phyloP scores from a whole-genome alignment of 495 filamentous ascomycete species.

The Aspergillus sclerotiicarbonarius region DNA sequence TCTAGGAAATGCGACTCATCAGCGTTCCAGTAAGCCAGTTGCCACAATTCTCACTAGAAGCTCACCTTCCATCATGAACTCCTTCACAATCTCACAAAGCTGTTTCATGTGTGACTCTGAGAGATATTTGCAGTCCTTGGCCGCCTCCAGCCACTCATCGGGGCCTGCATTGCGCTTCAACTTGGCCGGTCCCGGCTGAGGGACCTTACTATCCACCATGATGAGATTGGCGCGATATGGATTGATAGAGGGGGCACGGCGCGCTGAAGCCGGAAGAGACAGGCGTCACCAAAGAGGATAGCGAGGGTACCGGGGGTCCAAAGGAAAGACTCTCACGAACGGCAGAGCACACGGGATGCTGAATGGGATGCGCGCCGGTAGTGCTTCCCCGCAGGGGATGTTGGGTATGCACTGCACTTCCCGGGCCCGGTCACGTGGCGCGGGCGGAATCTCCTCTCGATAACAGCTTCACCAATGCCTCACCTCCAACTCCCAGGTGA shows the following conservation, averaged over 20 bases:
- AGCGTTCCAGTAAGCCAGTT: background rate
- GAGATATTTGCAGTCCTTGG: conserved; percentile 94
- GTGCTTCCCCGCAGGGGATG: conserved; percentile 5
- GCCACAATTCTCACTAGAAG: conserved; percentile 1
- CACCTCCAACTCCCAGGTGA: background rate
- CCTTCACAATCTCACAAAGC: conserved; percentile 97
- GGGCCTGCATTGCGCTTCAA: conserved; percentile 76
- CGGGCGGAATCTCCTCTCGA: too few relatives aligned
- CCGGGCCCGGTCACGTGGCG: background rate
- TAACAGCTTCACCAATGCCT: too few relatives aligned
- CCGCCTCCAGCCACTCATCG: conserved; percentile 95
- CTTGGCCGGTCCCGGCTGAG: conserved; percentile 87
- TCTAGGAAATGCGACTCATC: conserved; percentile 49
- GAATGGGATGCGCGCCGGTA: background rate
- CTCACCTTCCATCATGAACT: conserved; percentile 93
- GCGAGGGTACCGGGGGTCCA: background rate
- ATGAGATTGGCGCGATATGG: conserved; percentile 13
- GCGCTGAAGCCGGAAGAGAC: background rate
- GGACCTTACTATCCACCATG: conserved; percentile 61
- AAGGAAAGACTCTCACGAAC: background rate
- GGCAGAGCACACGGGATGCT: background rate
- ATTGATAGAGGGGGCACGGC: background rate
- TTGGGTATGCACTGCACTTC: background rate
- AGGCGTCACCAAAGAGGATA: background rate
- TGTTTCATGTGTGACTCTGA: conserved; percentile 97